Conservation (phyloP, 495 filamentous ascomycete genomes). For the Xylaria curta region DNA sequence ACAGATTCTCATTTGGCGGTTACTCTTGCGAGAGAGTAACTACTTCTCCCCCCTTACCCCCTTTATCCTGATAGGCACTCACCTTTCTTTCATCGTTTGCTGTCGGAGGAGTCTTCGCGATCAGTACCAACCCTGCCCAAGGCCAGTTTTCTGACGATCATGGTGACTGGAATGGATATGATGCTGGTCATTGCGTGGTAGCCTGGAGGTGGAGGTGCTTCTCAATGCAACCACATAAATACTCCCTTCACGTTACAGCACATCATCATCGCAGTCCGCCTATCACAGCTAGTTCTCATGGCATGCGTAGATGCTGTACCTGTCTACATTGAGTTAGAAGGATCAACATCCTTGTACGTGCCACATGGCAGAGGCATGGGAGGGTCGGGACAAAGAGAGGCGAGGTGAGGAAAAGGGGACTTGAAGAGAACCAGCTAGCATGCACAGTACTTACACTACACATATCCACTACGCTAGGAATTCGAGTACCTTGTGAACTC, state of each 20-base stretch:
- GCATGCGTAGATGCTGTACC: constrained; percentile 11
- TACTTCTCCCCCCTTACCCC: background rate
- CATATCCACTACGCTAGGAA: background rate
- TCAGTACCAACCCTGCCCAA: constrained; percentile 9
- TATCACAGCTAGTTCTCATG: background rate
- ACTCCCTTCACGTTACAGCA: constrained; percentile 8
- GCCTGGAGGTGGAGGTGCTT: constrained; percentile 11
- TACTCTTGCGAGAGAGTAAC: background rate
- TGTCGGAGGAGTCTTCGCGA: background rate
- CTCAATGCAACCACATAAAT: constrained; percentile 13
- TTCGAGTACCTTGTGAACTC: background rate
- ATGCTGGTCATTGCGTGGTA: constrained; percentile 15
- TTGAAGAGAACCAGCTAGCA: background rate
- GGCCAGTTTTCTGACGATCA: constrained; percentile 9
- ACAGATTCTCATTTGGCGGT: background rate
- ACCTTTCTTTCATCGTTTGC: background rate
- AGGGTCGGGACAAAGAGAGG: constrained; percentile 7
- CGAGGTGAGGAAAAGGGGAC: constrained; percentile 16
- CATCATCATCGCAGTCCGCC: background rate
- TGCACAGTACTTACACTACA: background rate
- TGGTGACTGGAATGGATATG: background rate
- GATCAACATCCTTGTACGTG: constrained; percentile 20
- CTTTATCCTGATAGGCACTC: background rate
- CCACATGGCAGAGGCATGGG: constrained; percentile 28
- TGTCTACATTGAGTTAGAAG: constrained; percentile 7